Percentiles rank a stretch among this genome's conserved stretches.
These are phyloP conservation scores for Xylaria sp. DNA, from an alignment of 2,329 filamentous ascomycete species.

Conservation along the genomic window DNA sequence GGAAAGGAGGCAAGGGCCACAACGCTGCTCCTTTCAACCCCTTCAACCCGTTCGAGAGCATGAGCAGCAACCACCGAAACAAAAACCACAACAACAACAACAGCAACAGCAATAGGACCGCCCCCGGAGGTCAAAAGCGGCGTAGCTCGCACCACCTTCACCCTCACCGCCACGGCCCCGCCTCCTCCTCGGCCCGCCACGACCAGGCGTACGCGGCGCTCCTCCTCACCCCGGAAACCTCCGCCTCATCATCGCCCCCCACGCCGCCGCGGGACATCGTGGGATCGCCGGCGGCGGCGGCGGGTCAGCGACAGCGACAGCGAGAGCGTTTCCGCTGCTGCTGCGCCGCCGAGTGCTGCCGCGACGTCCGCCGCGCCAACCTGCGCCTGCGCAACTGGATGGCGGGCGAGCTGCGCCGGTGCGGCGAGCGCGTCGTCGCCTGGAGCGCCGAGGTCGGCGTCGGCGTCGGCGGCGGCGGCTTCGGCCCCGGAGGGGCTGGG, in stretches of 20 bases:
- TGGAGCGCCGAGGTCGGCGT: constrained; percentile 36
- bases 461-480: constrained; percentile 15
- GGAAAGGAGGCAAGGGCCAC: background rate
- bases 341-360: constrained; percentile 17
- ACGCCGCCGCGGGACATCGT: no score
- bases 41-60: background rate
- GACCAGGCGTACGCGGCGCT: no score
- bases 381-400: constrained; percentile 29
- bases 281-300: no score
- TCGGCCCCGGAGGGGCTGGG: no score
- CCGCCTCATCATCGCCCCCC: no score
- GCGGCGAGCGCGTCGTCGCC: constrained; percentile 15
- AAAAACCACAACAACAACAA: background rate
- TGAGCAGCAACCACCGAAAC: background rate
- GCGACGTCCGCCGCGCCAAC: constrained; percentile 33
- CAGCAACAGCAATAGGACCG: no score
- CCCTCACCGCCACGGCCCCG: no score
- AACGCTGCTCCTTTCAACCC: background rate
- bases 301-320: background rate
- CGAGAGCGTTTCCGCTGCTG: background rate
- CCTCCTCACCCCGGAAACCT: no score
- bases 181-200: no score
- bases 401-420: constrained; percentile 7
- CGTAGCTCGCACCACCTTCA: constrained; percentile 1
- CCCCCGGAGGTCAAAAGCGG: no score